A percentile compares a stretch with the other conserved stretches of the same genome.
Evolutionary conservation across 495 filamentous ascomycete genomes (phyloP).

Genomic region (Hyaloscypha bicolor): DNA sequence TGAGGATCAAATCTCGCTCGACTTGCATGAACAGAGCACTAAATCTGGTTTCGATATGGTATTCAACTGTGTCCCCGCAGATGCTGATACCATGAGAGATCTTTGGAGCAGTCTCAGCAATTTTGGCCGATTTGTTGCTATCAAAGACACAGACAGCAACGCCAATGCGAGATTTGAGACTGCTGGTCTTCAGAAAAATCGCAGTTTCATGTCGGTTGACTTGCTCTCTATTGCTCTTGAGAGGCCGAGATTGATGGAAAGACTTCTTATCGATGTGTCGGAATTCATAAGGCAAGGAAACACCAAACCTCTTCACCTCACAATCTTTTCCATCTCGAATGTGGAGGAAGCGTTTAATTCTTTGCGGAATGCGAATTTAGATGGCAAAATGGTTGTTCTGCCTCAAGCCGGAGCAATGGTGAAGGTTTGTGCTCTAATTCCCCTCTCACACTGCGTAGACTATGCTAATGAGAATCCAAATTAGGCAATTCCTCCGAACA

Average conservation of each 20-base stretch:
- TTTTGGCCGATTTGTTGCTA: conserved; percentile 52
- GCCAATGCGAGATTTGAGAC: conserved; percentile 37
- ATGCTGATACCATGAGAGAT: conserved; percentile 45
- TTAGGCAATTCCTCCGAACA: conserved; percentile 23
- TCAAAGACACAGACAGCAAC: conserved; percentile 38
- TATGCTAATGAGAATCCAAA: conserved; percentile 8
- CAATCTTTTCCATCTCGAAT: conserved; percentile 51
- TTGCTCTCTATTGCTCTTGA: conserved; percentile 44
- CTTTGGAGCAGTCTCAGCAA: conserved; percentile 51
- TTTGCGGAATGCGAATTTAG: conserved; percentile 55
- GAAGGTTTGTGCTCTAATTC: conserved; percentile 25
- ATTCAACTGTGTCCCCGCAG: conserved; percentile 51
- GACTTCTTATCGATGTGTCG: conserved; percentile 44
- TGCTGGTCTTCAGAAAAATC: conserved; percentile 44
- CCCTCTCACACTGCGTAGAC: not conserved
- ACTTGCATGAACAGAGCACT: conserved; percentile 42
- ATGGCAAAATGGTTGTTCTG: conserved; percentile 61
- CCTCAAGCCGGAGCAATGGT: conserved; percentile 42
- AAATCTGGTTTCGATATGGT: conserved; percentile 57
- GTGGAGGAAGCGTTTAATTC: conserved; percentile 58
- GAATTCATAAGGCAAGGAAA: conserved; percentile 43
- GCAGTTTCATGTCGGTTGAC: conserved; percentile 52
- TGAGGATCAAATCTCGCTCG: conserved; percentile 47
- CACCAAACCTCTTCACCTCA: conserved; percentile 45
- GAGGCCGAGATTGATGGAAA: conserved; percentile 39